Base-by-base conservation (phyloP, 768 basidiomycete species). In the Russula foetens region DNA sequence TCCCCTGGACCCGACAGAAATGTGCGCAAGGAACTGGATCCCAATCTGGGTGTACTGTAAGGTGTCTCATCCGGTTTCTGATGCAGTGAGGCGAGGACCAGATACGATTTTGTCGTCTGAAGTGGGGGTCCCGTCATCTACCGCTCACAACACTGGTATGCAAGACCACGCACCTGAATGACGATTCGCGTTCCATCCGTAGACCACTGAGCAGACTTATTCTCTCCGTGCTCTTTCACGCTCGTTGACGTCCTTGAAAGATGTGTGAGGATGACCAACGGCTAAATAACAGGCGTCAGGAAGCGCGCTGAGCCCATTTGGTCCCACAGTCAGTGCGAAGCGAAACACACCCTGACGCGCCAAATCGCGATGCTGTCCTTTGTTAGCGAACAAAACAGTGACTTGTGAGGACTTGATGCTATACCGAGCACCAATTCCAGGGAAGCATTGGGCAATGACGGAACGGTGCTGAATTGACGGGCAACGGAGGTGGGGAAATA, bases 401-500 rank as follows among this genome's bases (percentile, higher is more conserved):
- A 83, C 72, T 81, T 92, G 65, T 84, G 79, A 23, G 86, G 85
- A 68, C 85, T 90, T 7, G 87, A 76, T 26, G 76, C 74, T 56
- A 90, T 69, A 17, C 75, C 75, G 46, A 92, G 71, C 48, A 87
- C 76, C 29, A 75, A 74, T 68, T 89, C 85, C 53, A 78, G 72
- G 15, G 80, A 76, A 48, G 80, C 72, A 63, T 86, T 82, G 29
- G 87, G 84, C 35, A 90, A 75, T n/a, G 82, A 77, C 38, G 90
- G 88, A 23, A 79, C 78, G 19, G 83, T 83, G 19, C 85, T 84
- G 44, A 92, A 78, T 69, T 84, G 88, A 68, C 81, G 77, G 29
- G 90, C 88, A 45, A 88, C 83, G 38, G 86, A 83, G 26, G 88
- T 92, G 59, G 89, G 90, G 73, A 92, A 92, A 75, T 92, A 93